Evolutionary conservation across 2,329 filamentous ascomycete species (phyloP).

Genomic region (Aspergillus sp.): DNA sequence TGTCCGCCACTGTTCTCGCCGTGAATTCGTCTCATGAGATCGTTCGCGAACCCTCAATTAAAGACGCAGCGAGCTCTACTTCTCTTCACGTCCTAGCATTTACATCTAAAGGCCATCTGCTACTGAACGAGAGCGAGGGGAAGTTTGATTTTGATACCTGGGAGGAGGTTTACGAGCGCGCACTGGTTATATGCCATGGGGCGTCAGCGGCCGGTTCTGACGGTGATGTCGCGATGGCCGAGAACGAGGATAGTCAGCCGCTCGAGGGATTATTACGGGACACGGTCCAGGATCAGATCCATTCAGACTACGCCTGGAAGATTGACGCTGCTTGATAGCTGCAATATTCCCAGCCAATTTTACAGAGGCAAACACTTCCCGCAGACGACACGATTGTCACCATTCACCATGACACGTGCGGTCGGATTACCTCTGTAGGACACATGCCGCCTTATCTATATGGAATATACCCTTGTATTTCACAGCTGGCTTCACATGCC

Average conservation of each 20-base stretch:
- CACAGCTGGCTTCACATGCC: background rate
- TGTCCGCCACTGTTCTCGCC: conserved; percentile 65
- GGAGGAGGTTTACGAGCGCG: conserved; percentile 67
- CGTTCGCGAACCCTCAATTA: conserved; percentile 61
- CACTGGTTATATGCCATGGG: conserved; percentile 64
- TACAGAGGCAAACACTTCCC: background rate
- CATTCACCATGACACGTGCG: background rate
- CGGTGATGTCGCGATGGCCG: conserved; percentile 46
- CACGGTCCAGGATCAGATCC: conserved; percentile 58
- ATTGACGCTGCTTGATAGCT: conserved; percentile 34
- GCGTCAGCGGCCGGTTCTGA: conserved; percentile 35
- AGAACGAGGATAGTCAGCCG: conserved; percentile 41
- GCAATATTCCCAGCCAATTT: background rate
- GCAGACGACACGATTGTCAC: background rate
- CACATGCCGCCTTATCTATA: background rate
- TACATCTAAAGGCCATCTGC: conserved; percentile 68
- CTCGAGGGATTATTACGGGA: conserved; percentile 64
- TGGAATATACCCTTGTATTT: background rate
- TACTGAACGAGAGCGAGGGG: conserved; percentile 81
- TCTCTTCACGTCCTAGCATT: conserved; percentile 85
- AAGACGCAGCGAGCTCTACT: conserved; percentile 60
- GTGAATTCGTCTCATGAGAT: conserved; percentile 49
- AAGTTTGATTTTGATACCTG: conserved; percentile 73
- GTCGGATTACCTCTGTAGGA: background rate
- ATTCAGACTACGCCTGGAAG: conserved; percentile 40